Evolutionary conservation across 768 basidiomycete species (phyloP), one percentile per base, ranked within the genome.

Genomic region (Rhodotorula sphaerocarpa): DNA sequence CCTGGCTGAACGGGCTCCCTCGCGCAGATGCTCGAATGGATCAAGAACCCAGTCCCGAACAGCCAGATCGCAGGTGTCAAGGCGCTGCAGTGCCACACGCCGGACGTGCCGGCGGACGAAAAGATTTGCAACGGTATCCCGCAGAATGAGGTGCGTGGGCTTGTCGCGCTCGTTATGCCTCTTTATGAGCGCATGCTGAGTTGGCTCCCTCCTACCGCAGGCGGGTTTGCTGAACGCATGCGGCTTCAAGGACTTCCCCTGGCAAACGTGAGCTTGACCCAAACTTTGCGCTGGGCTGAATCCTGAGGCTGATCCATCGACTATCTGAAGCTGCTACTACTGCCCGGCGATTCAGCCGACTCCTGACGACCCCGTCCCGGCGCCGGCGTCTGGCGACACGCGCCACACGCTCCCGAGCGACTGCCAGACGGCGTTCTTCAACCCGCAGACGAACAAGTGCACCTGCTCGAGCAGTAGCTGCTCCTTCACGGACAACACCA

Each of bases 121-220:
- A 79, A 83, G 72, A 84, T 89, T 61, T 89, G 87, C 76, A 86
- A 88, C 70, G 87, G 87, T 42, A 82, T 89, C 25, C 83, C 84
- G 1, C 74, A 75, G 59, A 86, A 86, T 70, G 82, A 88, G 74
- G 30, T 55, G 36, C 33, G 50, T 14, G 0, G 11, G 14, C n/a
- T 27, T 2, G 33, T 18, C 36, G 23, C 41, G 34, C n/a, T n/a
- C 23, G 15, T 3, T 1, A 3, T 43, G 10, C 18, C 4, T 31
- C 23, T 39, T 2, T 12, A 18, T n/a, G 43, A 5, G 3, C 48
- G 11, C 30, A 30, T 18, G 2, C 34, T 34, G 36, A 39, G 16
- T 23, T 2, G 3, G 18, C n/a, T 16, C 34, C 28, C n/a, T 4
- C 16, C 21, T 27, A 0, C 25, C 27, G 70, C 81, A 87, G 50